Conservation (phyloP, 495 filamentous ascomycete species). For the Astrothelium subdiscretum region DNA sequence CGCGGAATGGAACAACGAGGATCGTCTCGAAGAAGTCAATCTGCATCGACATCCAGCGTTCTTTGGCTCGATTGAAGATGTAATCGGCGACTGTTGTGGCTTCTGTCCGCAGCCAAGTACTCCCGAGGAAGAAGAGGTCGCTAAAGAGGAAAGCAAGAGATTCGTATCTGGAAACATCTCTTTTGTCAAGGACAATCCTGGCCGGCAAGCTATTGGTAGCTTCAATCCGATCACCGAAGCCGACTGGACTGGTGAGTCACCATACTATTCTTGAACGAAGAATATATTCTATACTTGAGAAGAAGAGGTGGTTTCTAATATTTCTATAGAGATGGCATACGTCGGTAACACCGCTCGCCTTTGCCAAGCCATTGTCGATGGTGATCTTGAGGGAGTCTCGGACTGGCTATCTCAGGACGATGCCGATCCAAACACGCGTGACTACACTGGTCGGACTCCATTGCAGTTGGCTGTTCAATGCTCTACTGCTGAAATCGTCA, state of each 20-base stretch:
- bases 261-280: conserved; percentile 34
- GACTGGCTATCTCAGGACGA: conserved; percentile 53
- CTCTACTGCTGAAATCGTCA: conserved; percentile 57
- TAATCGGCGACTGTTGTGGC: conserved; percentile 70
- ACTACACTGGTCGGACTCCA: conserved; percentile 72
- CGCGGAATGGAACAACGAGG: conserved; percentile 73
- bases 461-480: conserved; percentile 61
- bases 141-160: conserved; percentile 56
- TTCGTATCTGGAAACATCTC: conserved; percentile 58
- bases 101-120: conserved; percentile 57
- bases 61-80: conserved; percentile 53
- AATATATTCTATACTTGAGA: background rate
- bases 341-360: conserved; percentile 57
- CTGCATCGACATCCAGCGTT: conserved; percentile 71
- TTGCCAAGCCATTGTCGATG: conserved; percentile 65
- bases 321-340: conserved; percentile 47
- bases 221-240: conserved; percentile 73
- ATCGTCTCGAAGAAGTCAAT: conserved; percentile 46
- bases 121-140: conserved; percentile 54
- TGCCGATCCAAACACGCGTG: conserved; percentile 50
- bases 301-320: background rate
- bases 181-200: conserved; percentile 70
- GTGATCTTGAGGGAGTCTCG: conserved; percentile 52
- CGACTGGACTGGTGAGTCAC: conserved; percentile 52
- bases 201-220: conserved; percentile 55